Percentiles rank a stretch among this genome's conserved stretches.
Conservation (phyloP, 2,329 filamentous ascomycete genomes). For the Cytospora schulzeri region DNA sequence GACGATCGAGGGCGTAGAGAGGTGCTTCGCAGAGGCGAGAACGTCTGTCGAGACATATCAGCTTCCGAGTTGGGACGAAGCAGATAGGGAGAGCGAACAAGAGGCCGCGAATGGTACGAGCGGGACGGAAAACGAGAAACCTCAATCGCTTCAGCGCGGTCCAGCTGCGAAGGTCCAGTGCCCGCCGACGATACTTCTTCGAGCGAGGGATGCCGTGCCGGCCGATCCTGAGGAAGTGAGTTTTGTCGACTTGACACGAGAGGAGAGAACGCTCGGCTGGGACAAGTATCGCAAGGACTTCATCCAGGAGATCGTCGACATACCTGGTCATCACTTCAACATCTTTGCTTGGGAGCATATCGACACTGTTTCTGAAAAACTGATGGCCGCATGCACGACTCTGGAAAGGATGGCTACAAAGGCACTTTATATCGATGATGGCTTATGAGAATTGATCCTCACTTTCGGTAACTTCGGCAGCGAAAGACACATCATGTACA, state of each 20-base stretch:
- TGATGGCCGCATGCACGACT: slow-evolving; percentile 35
- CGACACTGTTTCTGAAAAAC: slow-evolving; percentile 32
- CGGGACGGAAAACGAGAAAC: neutral
- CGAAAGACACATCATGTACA: neutral
- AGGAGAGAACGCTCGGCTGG: slow-evolving; percentile 51
- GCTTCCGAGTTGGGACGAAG: slow-evolving; percentile 42
- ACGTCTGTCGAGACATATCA: slow-evolving; percentile 46
- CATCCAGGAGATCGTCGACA: slow-evolving; percentile 48
- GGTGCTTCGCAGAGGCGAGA: slow-evolving; percentile 46
- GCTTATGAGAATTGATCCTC: neutral
- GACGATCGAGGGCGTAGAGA: slow-evolving; percentile 35
- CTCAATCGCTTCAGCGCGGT: neutral
- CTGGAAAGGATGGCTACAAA: slow-evolving; percentile 28
- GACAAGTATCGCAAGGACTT: slow-evolving; percentile 47
- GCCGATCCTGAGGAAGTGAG: slow-evolving; percentile 33
- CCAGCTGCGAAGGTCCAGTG: slow-evolving; percentile 16
- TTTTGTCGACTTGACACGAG: slow-evolving; percentile 48
- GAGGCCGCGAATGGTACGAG: neutral
- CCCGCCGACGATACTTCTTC: slow-evolving; percentile 49
- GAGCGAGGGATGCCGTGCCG: slow-evolving; percentile 46
- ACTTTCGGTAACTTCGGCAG: neutral
- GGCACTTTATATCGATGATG: neutral
- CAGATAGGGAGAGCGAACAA: slow-evolving; percentile 3
- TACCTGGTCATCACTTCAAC: slow-evolving; percentile 56
- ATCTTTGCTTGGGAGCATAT: slow-evolving; percentile 42